These are phyloP conservation scores for Bodo saltans DNA, from an alignment of 78 protist species.

Conservation along the genomic window DNA sequence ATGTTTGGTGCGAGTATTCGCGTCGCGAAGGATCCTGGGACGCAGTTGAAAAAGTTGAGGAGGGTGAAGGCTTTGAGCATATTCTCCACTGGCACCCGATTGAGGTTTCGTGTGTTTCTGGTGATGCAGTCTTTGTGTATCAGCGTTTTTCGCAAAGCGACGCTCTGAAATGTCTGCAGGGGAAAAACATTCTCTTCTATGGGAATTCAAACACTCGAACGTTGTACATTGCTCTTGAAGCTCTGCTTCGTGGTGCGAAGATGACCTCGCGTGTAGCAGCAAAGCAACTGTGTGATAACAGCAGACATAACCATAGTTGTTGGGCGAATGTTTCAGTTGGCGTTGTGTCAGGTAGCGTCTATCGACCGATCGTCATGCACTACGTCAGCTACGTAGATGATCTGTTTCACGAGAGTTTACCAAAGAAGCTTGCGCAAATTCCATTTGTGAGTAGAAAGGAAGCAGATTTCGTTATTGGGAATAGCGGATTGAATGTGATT, in stretches of 20 bases:
- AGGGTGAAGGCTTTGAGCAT: too few species aligned
- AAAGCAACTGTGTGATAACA: neutral
- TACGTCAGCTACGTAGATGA: neutral
- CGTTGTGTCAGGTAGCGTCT: slow-evolving; percentile 14
- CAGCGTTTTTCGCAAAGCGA: neutral
- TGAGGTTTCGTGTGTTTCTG: too few species aligned
- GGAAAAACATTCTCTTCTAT: neutral
- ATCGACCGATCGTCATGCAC: neutral
- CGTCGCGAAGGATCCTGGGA: too few species aligned
- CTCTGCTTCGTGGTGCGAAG: neutral
- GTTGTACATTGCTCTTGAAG: slow-evolving; percentile 16
- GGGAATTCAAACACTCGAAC: slow-evolving; percentile 20
- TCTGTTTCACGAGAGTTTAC: too few species aligned
- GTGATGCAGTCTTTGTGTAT: too few species aligned
- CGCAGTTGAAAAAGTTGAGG: too few species aligned
- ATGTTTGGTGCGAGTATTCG: too few species aligned
- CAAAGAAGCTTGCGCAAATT: too few species aligned
- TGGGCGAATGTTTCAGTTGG: neutral
- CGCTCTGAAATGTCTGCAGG: slow-evolving; percentile 5
- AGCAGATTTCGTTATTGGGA: neutral
- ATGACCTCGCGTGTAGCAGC: neutral
- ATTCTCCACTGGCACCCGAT: too few species aligned
- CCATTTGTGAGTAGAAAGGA: too few species aligned
- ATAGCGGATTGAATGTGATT: neutral
- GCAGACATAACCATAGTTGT: slow-evolving; percentile 14